Conservation (phyloP, 768 basidiomycete species). For the Dioszegia hungarica region DNA sequence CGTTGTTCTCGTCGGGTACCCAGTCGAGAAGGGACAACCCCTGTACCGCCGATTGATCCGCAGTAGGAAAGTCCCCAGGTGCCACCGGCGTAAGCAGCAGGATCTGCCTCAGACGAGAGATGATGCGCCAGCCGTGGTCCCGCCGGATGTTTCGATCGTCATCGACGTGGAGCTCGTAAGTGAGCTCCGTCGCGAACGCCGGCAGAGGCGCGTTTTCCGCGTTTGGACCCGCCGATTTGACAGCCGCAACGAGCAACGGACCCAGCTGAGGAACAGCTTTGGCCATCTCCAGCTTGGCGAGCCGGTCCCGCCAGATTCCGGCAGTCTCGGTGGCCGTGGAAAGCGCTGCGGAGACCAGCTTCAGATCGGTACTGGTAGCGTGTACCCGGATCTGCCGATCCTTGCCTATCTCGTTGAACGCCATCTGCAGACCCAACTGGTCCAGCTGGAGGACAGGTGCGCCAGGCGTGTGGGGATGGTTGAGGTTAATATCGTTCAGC, state of each 20-base stretch:
- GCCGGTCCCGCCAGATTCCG: slow-evolving; percentile 11
- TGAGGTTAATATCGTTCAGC: background rate
- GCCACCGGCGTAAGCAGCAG: background rate
- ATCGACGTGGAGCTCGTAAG: slow-evolving; percentile 36
- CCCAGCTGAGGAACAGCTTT: background rate
- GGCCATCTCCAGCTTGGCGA: background rate
- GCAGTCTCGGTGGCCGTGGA: background rate
- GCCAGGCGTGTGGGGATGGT: background rate
- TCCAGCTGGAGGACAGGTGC: slow-evolving; percentile 2
- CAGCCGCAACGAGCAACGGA: background rate
- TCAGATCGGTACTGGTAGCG: slow-evolving; percentile 3
- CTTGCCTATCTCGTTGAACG: background rate
- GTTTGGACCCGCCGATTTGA: slow-evolving; percentile 8
- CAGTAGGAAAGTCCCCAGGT: background rate
- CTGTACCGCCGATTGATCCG: background rate
- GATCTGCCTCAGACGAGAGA: slow-evolving; percentile 67
- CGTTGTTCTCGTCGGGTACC: slow-evolving; percentile 12
- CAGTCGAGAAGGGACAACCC: slow-evolving; percentile 18
- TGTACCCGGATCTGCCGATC: background rate
- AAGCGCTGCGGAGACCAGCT: slow-evolving; percentile 17
- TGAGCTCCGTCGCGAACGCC: slow-evolving; percentile 21
- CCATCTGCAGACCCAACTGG: background rate
- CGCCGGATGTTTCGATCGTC: slow-evolving; percentile 32
- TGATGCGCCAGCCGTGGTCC: slow-evolving; percentile 66
- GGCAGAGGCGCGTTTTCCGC: slow-evolving; percentile 13